Evolutionary conservation across 257 asterid genomes (phyloP), one percentile per base, ranked within the genome.

Genomic region (Linaria vulgaris): DNA sequence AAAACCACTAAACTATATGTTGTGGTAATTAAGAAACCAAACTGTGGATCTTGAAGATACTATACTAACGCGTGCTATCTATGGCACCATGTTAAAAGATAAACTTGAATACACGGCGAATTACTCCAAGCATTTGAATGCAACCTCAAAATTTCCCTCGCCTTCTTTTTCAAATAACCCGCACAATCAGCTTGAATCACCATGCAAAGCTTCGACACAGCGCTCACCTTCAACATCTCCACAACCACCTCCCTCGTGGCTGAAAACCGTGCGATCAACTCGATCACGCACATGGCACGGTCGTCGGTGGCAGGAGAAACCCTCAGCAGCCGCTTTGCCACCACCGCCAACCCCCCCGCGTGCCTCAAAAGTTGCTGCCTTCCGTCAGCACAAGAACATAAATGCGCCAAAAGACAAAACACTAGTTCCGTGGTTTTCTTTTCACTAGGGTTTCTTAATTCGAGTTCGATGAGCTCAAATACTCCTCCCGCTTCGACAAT

Each of bases 201-300:
- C 99, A 92, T 89, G 80, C 96, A 83, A 6, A 92, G 83, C 74
- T 92, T 92, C 46, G 95, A 59, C 45, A 92, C 99, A 0, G 77
- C 99, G 14, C 94, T 87, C 61, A 89, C 90, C 66, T 83, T 79
- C 80, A 92, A 65, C 89, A 92, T 92, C 88, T 92, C 99, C 55
- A 46, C 6, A 14, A 87, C 63, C 67, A 92, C 95, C 67, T 78
- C 88, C 38, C 70, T 51, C 9, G 94, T 81, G 1, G 85, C 97
- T 0, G 96, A 76, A 64, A 61, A 87, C 45, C 86, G 63, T 1
- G 84, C 74, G 3, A 92, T 70, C 57, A 75, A 66, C 68, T 80
- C 87, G 11, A 89, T 52, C 11, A 92, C 63, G 25, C 90, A 80
- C 58, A 92, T 11, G 1, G 82, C 80, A 9, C 78, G 59, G 17